Evolutionary conservation across 495 filamentous ascomycete genomes (phyloP).

Genomic region (Aspergillus avenaceus): DNA sequence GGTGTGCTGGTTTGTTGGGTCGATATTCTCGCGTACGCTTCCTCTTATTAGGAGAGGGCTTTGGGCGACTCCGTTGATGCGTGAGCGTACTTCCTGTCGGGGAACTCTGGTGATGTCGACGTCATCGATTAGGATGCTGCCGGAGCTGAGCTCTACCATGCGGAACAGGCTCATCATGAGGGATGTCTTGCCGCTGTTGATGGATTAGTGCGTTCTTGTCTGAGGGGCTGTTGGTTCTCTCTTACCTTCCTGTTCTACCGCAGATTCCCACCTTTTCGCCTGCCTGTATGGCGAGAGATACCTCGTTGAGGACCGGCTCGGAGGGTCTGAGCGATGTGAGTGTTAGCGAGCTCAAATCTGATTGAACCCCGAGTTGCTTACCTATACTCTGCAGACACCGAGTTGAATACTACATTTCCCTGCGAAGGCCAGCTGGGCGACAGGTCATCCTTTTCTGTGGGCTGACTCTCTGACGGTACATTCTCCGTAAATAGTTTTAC

Average conservation of each 20-base stretch:
- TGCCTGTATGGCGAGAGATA: conserved; percentile 46
- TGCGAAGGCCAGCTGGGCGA: conserved; percentile 46
- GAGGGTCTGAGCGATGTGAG: conserved; percentile 17
- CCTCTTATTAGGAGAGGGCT: conserved; percentile 51
- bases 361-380: conserved; percentile 11
- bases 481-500: conserved; percentile 51
- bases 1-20: conserved; percentile 29
- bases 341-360: conserved; percentile 6
- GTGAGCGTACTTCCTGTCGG: conserved; percentile 42
- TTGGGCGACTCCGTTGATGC: conserved; percentile 53
- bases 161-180: conserved; percentile 50
- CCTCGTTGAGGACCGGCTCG: conserved; percentile 44
- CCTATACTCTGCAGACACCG: conserved; percentile 39
- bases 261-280: conserved; percentile 58
- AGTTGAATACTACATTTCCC: conserved; percentile 49
- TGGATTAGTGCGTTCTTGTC: not conserved
- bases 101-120: conserved; percentile 44
- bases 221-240: not conserved
- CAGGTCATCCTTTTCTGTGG: conserved; percentile 32
- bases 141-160: conserved; percentile 44
- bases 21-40: conserved; percentile 45
- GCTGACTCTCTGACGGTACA: conserved; percentile 45
- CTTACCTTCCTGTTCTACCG: conserved; percentile 44
- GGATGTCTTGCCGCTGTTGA: conserved; percentile 44
- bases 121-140: conserved; percentile 45